Evolutionary conservation across 371 early-diverging fungal species (phyloP).

Genomic region (Batrachochytrium dendrobatidis): DNA sequence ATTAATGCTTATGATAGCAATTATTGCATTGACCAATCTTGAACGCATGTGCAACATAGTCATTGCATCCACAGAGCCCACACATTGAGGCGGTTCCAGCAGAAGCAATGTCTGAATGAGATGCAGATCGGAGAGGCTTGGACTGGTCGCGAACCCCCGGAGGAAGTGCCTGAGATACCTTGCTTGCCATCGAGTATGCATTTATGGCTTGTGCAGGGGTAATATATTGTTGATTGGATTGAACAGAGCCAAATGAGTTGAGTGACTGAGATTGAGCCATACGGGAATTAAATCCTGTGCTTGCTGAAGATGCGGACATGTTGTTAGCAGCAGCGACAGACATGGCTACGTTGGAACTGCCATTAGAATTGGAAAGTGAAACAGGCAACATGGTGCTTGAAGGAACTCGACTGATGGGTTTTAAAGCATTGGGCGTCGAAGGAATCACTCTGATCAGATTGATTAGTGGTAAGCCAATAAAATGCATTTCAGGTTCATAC

Average conservation of each 20-base stretch:
- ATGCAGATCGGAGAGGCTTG: neutral
- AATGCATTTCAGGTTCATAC: conserved; percentile 3
- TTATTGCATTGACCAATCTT: conserved; percentile 58
- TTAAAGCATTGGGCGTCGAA: too few relatives aligned
- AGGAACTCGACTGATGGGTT: too few relatives aligned
- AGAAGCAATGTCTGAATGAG: conserved; percentile 2
- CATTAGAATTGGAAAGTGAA: too few relatives aligned
- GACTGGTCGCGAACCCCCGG: neutral
- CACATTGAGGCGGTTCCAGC: conserved; percentile 1
- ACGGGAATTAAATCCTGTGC: neutral
- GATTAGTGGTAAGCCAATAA: conserved; percentile 8
- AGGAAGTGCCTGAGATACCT: neutral
- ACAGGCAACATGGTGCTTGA: too few relatives aligned
- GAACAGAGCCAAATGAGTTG: neutral
- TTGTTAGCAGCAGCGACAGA: too few relatives aligned
- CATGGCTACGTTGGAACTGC: too few relatives aligned
- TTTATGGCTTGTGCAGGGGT: neutral
- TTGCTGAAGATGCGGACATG: neutral
- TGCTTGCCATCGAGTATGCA: neutral
- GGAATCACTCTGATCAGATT: neutral
- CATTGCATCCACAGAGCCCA: conserved; percentile 53
- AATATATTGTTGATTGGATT: neutral
- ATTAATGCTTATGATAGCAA: conserved; percentile 53
- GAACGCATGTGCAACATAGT: conserved; percentile 60
- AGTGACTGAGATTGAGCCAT: conserved; percentile 1